Evolutionary conservation across 2,329 filamentous ascomycete genomes (phyloP), one percentile per base, ranked within the genome.

Genomic region (Verticillium alfalfae): DNA sequence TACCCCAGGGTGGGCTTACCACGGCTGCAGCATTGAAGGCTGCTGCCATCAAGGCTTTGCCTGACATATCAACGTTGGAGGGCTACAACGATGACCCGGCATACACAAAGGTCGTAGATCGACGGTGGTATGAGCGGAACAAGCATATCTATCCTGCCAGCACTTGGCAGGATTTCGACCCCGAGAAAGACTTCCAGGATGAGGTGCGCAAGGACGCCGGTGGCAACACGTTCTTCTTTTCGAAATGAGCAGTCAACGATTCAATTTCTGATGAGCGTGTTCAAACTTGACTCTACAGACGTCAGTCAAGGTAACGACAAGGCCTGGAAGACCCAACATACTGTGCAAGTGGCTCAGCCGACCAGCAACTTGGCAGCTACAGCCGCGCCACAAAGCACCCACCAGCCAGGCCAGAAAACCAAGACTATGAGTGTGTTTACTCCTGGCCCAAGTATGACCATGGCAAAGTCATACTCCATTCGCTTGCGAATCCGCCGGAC

Each of bases 71-170:
- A 45, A 81, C 82, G 60, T 83, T 88, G 13, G 94, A 97, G 77
- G 94, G 94, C 15, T 87, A 82, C 34, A 75, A 81, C 49, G 90
- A 95, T 64, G 93, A 98, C 68, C 88, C 93, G 1, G 84, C 84
- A 3, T 77, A 90, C 65, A 98, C 94, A 3, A 98, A 97, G 73
- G 93, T 99, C 3, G 94, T 99, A 4, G 94, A 99, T 78, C 85
- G 95, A 63, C 82, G 95, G 63, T 99, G 95, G 95, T 99, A 97
- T 73, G 93, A 97, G 79, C 86, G 88, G 70, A 97, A 98, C 74
- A 99, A 98, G 77, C 95, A 99, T 75, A 98, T 99, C 62, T 99
- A 94, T 73, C 95, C 95, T 0, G 94, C 94, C 22, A 98, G 92
- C 72, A 85, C 94, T 56, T 99, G 95, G 95, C 92, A 93, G 69